phyloP scores from a whole-genome alignment of 2,329 filamentous ascomycete species.

The Hypoxylon sp. region DNA sequence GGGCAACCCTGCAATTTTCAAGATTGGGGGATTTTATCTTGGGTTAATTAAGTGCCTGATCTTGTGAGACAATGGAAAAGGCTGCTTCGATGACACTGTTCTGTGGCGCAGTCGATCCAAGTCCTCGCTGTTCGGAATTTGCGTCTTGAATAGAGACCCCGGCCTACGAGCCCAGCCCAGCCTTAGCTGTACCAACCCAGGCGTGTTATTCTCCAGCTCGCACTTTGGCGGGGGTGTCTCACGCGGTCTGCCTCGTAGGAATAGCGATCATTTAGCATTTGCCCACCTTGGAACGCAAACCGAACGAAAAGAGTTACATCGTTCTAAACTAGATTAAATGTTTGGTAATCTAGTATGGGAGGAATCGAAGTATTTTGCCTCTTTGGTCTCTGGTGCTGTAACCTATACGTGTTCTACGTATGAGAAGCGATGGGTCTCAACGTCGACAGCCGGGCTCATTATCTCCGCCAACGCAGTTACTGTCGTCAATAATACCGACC shows the following conservation, averaged over 20 bases:
- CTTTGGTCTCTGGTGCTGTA: neutral
- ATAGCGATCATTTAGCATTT: conserved; percentile 38
- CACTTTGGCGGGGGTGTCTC: conserved; percentile 19
- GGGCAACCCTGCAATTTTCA: conserved; percentile 18
- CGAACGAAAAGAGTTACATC: conserved; percentile 36
- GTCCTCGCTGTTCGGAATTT: conserved; percentile 29
- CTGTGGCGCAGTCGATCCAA: conserved; percentile 32
- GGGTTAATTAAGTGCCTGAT: conserved; percentile 28
- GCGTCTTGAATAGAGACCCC: conserved; percentile 25
- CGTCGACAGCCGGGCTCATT: neutral
- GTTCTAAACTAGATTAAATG: conserved; percentile 1
- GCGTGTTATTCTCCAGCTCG: conserved; percentile 15
- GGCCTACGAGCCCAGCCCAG: conserved; percentile 3
- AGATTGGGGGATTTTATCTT: conserved; percentile 14
- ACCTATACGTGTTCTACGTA: neutral
- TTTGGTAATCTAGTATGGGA: conserved; percentile 20
- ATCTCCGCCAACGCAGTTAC: neutral
- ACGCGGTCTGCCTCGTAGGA: conserved; percentile 40
- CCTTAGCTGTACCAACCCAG: neutral
- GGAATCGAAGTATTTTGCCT: conserved; percentile 21
- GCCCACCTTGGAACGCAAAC: conserved; percentile 27
- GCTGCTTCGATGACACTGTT: conserved; percentile 13
- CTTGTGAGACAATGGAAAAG: conserved; percentile 11
- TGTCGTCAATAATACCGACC: neutral
- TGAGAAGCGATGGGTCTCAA: neutral